phyloP scores from a whole-genome alignment of 257 asterid species.

The Paulownia fortunei region DNA sequence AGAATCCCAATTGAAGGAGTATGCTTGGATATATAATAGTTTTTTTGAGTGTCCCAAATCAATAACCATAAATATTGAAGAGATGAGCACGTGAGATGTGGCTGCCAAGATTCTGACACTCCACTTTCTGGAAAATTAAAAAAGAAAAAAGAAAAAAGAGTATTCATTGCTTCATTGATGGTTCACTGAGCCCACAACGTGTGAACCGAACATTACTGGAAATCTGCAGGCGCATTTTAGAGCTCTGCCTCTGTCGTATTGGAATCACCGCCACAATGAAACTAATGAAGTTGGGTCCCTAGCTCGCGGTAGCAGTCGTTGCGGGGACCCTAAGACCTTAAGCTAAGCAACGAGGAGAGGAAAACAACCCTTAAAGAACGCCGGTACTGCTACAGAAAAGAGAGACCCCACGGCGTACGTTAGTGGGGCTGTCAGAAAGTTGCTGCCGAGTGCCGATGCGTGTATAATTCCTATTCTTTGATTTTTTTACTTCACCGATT shows the following conservation, averaged over 20 bases:
- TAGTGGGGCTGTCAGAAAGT: conserved; percentile 29
- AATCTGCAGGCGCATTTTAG: conserved; percentile 41
- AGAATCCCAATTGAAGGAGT: neutral
- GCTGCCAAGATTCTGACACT: conserved; percentile 37
- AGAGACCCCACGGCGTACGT: conserved; percentile 39
- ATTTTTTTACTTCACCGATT: neutral
- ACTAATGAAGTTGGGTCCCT: neutral
- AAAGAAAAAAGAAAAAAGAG: neutral
- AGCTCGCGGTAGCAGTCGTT: conserved; percentile 4
- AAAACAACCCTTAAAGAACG: conserved; percentile 41
- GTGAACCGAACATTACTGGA: conserved; percentile 32
- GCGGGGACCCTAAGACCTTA: conserved; percentile 29
- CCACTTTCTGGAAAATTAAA: neutral
- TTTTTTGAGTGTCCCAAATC: neutral
- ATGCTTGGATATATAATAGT: neutral
- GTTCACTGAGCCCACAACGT: conserved; percentile 40
- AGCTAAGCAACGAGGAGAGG: neutral
- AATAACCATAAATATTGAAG: neutral
- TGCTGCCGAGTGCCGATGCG: conserved; percentile 26
- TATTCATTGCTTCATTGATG: conserved; percentile 6
- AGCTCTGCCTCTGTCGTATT: conserved; percentile 14
- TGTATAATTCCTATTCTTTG: too few relatives aligned
- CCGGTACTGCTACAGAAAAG: conserved; percentile 24
- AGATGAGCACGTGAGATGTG: conserved; percentile 46
- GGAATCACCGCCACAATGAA: conserved; percentile 42